These are phyloP conservation scores for Penicillium sclerotigenum DNA, from an alignment of 2,329 filamentous ascomycete genomes.

Conservation along the genomic window DNA sequence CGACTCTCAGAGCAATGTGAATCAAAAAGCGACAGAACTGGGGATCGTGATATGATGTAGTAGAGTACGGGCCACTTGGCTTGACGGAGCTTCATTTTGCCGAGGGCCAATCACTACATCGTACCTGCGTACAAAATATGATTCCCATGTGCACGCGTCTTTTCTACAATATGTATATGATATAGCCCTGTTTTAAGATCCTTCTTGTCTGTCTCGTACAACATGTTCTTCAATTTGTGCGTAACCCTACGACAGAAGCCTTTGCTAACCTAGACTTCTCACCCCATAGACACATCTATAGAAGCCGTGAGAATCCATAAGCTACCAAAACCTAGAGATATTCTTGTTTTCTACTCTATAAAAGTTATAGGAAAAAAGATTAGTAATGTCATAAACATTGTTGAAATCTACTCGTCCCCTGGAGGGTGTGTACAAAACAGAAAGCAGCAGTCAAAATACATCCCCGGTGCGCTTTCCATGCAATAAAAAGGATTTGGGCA, in stretches of 20 bases:
- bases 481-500: constrained; percentile 19
- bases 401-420: constrained; percentile 20
- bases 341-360: neutral
- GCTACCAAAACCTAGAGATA: neutral
- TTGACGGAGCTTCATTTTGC: constrained; percentile 38
- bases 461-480: constrained; percentile 30
- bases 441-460: constrained; percentile 27
- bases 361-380: neutral
- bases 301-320: neutral
- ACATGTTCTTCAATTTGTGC: neutral
- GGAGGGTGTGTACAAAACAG: constrained; percentile 32
- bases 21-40: constrained; percentile 1
- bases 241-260: neutral
- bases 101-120: constrained; percentile 24
- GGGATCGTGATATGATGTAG: constrained; percentile 20
- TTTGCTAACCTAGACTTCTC: neutral
- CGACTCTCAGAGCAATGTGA: constrained; percentile 21
- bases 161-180: neutral
- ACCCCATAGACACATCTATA: too few relatives aligned
- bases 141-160: neutral
- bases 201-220: neutral
- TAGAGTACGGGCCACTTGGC: constrained; percentile 37
- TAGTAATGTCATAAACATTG: constrained; percentile 18
- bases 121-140: neutral
- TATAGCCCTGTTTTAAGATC: too few relatives aligned